Evolutionary conservation across 164 flowering plant species (phyloP).

Genomic region (Sextonia rubra): DNA sequence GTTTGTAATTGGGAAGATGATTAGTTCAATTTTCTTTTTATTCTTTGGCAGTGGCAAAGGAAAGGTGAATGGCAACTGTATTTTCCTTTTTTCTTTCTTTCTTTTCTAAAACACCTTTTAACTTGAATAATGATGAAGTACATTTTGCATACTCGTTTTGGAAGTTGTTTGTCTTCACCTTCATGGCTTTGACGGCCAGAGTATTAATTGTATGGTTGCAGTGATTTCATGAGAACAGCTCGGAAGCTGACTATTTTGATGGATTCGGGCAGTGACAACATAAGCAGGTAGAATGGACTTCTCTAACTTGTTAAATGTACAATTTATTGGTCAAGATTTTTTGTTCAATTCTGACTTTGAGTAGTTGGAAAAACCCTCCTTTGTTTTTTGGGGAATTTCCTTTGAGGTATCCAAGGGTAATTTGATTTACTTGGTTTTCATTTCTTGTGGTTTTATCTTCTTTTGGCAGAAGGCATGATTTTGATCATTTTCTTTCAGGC

Average conservation of each 20-base stretch:
- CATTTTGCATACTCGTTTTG: neutral
- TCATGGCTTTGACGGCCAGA: neutral
- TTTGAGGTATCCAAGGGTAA: neutral
- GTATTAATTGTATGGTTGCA: conserved; percentile 28
- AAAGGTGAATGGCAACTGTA: neutral
- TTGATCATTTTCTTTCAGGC: conserved; percentile 5
- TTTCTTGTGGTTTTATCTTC: neutral
- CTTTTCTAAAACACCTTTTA: neutral
- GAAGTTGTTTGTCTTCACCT: neutral
- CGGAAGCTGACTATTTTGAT: conserved; percentile 57
- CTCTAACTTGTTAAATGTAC: conserved; percentile 36
- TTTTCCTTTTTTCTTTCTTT: too few relatives aligned
- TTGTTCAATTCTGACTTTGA: conserved; percentile 18
- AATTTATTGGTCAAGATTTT: conserved; percentile 28
- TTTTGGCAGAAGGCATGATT: conserved; percentile 4
- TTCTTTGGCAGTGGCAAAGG: neutral
- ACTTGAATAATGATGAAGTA: neutral
- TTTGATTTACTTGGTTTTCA: neutral
- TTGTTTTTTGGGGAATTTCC: conserved; percentile 11
- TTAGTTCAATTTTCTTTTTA: neutral
- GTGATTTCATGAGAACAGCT: conserved; percentile 60
- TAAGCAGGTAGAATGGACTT: conserved; percentile 34
- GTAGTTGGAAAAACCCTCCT: conserved; percentile 8
- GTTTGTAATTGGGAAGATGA: neutral
- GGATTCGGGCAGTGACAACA: conserved; percentile 56